A percentile compares a stretch with the other conserved stretches of the same genome.
Evolutionary conservation across 805 yeast species (phyloP).

Genomic region (Sporopachydermia lactativora): DNA sequence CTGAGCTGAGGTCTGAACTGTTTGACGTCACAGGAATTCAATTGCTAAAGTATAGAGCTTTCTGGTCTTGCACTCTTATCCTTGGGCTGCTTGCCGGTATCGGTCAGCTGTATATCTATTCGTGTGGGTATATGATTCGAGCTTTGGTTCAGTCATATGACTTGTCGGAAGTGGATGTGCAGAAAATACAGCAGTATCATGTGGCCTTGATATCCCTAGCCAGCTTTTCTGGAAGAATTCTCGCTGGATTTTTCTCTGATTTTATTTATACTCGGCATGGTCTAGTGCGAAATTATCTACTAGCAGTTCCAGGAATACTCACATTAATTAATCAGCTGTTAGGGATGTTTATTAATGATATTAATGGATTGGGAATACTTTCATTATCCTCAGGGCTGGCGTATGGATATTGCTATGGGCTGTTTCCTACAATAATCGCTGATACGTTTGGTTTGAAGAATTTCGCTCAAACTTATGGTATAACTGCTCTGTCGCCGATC

Average conservation of each 20-base stretch:
- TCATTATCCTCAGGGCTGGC: constrained; percentile 53
- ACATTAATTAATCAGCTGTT: constrained; percentile 36
- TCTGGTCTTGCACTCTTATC: constrained; percentile 35
- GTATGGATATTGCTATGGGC: constrained; percentile 61
- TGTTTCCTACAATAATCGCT: constrained; percentile 63
- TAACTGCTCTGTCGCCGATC: constrained; percentile 52
- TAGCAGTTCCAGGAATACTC: constrained; percentile 37
- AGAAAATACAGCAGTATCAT: constrained; percentile 50
- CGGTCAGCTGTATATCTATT: constrained; percentile 64
- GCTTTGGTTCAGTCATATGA: constrained; percentile 24
- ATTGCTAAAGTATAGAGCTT: constrained; percentile 14
- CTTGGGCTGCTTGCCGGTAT: constrained; percentile 47
- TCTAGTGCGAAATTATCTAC: constrained; percentile 36
- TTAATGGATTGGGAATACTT: constrained; percentile 28
- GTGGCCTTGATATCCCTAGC: constrained; percentile 58
- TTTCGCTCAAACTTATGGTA: constrained; percentile 65
- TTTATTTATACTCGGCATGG: constrained; percentile 30
- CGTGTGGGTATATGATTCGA: constrained; percentile 56
- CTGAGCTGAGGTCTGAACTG: constrained; percentile 8
- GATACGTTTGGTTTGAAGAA: constrained; percentile 57
- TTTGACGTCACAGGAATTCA: constrained; percentile 1
- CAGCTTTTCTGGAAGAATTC: constrained; percentile 51
- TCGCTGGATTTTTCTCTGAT: constrained; percentile 55
- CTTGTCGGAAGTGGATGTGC: constrained; percentile 22
- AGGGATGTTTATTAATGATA: constrained; percentile 24